Conservation (phyloP, 371 early-diverging fungal genomes). For the Lichtheimia ornata region DNA sequence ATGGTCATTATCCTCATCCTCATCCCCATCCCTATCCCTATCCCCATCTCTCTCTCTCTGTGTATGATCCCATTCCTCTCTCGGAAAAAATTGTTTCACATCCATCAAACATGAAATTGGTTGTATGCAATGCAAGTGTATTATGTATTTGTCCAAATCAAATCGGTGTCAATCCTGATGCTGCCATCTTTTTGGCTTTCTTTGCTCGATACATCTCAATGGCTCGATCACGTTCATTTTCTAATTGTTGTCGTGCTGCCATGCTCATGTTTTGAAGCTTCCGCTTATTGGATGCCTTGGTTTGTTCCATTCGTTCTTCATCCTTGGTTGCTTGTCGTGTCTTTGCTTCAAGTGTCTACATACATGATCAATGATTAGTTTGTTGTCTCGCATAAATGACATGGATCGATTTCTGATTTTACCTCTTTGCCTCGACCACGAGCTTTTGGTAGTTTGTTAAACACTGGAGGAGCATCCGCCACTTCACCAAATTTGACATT, state of each 20-base stretch:
- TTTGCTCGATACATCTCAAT: conserved; percentile 50
- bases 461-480: conserved; percentile 54
- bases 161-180: conserved; percentile 29
- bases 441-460: conserved; percentile 53
- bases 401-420: conserved; percentile 3
- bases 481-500: conserved; percentile 62
- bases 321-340: conserved; percentile 37
- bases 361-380: not conserved
- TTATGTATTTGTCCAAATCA: conserved; percentile 7
- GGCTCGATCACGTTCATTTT: conserved; percentile 43
- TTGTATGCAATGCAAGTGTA: conserved; percentile 1
- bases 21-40: not conserved
- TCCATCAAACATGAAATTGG: no score
- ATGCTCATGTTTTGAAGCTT: conserved; percentile 48
- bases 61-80: no score
- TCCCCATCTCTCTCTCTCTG: no score
- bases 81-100: no score
- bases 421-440: conserved; percentile 44
- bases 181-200: conserved; percentile 46
- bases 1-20: not conserved
- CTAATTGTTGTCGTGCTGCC: conserved; percentile 39
- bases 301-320: conserved; percentile 48
- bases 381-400: not conserved
- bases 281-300: conserved; percentile 50
- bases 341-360: conserved; percentile 21